Base-by-base conservation (phyloP, 768 basidiomycete genomes). In the Guyanaporus albipodus region DNA sequence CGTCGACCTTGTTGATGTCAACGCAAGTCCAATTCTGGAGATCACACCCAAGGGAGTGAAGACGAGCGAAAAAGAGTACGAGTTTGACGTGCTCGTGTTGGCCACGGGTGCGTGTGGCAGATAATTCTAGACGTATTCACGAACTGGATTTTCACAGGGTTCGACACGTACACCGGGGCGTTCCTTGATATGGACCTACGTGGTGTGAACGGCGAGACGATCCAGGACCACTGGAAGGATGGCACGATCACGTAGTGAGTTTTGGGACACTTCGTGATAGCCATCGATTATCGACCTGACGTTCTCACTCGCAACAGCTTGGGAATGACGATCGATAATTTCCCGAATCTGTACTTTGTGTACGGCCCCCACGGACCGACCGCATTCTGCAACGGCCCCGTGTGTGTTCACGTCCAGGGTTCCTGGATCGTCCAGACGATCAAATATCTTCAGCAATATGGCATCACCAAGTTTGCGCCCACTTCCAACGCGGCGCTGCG, bases 151-250 rank as follows among this genome's bases (percentile, higher is more conserved):
- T 22, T 10, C n/a, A n/a, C n/a, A 43, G 46, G 43, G 14, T 55
- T 44, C 18, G 45, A 56, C 8, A 36, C 28, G 2, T 14, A 47
- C 7, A 28, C 10, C 19, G 57, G 53, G 2, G 31, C 23, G 6
- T 37, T 55, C 17, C 8, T 47, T 1, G 46, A 48, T 5, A 1
- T 59, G 6, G 46, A 59, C 35, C 14, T 59, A 24, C 56, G 44
- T 31, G 46, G 56, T 0, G 0, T 51, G 7, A 14, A 42, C 8
- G 53, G 46, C 7, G 43, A 52, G 39, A 46, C 50, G 2, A 53
- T 53, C 22, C 52, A 46, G 31, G 44, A 57, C 1, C 57, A 55
- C 10, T 58, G 56, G 48, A 19, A 12, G 35, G 49, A 59, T 10
- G 41, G 49, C n/a, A 28, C 36, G n/a, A 24, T 22, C 27, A 58